These are phyloP conservation scores for Cylindrodendrum hubeiense DNA, from an alignment of 2,329 filamentous ascomycete genomes.

Conservation along the genomic window DNA sequence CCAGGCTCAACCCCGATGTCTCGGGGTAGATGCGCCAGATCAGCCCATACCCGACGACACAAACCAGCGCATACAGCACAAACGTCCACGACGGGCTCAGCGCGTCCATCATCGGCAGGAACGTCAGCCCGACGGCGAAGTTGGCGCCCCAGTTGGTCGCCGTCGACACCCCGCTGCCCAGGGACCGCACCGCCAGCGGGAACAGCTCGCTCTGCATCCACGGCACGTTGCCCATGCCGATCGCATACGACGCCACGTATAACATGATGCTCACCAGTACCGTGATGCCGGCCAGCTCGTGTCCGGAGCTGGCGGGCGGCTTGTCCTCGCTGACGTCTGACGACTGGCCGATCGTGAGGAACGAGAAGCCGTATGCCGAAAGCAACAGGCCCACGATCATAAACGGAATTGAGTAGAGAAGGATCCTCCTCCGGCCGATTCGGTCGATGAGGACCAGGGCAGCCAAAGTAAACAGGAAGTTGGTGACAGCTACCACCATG, in stretches of 20 bases:
- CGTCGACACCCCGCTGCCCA: conserved; percentile 80
- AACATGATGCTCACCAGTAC: conserved; percentile 83
- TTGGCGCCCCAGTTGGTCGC: conserved; percentile 91
- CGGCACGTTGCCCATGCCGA: conserved; percentile 91
- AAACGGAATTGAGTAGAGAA: conserved; percentile 85
- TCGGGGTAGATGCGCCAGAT: conserved; percentile 87
- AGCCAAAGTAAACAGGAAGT: conserved; percentile 82
- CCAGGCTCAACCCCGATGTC: conserved; percentile 83
- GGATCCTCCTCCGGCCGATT: conserved; percentile 81
- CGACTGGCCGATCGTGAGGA: conserved; percentile 62
- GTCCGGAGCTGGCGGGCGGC: conserved; percentile 30
- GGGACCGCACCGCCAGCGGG: conserved; percentile 77
- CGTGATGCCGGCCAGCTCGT: conserved; percentile 58
- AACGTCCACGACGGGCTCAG: conserved; percentile 84
- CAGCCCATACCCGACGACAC: conserved; percentile 73
- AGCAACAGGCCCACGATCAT: conserved; percentile 82
- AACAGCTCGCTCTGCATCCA: conserved; percentile 98
- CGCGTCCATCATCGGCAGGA: conserved; percentile 86
- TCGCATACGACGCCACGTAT: conserved; percentile 88
- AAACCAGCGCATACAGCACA: conserved; percentile 81
- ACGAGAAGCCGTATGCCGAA: conserved; percentile 79
- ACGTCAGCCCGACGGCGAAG: conserved; percentile 86
- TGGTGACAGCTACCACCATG: conserved; percentile 84
- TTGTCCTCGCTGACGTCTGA: conserved; percentile 34
- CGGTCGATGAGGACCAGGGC: conserved; percentile 84